A percentile compares a stretch with the other conserved stretches of the same genome.
Evolutionary conservation across 768 basidiomycete genomes (phyloP).

Genomic region (Guyanaporus albipodus): DNA sequence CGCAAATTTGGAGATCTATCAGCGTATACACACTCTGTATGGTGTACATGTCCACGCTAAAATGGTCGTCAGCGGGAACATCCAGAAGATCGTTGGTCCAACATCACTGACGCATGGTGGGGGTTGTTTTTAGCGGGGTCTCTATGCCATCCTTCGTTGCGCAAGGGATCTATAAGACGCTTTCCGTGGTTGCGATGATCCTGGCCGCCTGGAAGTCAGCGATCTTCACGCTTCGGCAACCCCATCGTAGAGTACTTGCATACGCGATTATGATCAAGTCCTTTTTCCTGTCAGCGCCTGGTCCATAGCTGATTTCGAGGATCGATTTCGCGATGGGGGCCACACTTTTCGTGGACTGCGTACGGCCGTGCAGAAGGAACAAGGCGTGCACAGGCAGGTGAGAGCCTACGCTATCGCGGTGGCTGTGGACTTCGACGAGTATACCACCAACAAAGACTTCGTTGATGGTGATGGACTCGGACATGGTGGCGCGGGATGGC

Average conservation of each 20-base stretch:
- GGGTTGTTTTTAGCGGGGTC: slow-evolving; percentile 23
- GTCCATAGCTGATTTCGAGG: slow-evolving; percentile 18
- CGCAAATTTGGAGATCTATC: not conserved
- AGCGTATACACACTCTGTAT: slow-evolving; percentile 26
- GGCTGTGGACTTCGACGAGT: slow-evolving; percentile 22
- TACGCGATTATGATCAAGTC: slow-evolving; percentile 28
- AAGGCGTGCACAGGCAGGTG: slow-evolving; percentile 24
- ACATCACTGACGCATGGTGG: slow-evolving; percentile 27
- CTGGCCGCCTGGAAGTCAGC: slow-evolving; percentile 10
- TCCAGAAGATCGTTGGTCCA: not conserved
- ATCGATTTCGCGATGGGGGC: slow-evolving; percentile 17
- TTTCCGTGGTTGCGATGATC: slow-evolving; percentile 32
- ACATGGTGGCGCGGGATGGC: slow-evolving; percentile 14
- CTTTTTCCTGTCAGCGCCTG: slow-evolving; percentile 11
- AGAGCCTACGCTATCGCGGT: slow-evolving; percentile 12
- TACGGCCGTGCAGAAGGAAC: slow-evolving; percentile 30
- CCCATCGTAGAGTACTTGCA: slow-evolving; percentile 16
- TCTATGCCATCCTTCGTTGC: slow-evolving; percentile 25
- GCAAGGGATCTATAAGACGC: slow-evolving; percentile 22
- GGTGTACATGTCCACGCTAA: slow-evolving; percentile 30
- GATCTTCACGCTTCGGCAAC: not conserved
- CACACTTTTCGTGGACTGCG: slow-evolving; percentile 9
- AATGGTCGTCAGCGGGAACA: slow-evolving; percentile 2
- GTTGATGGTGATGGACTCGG: slow-evolving; percentile 10
- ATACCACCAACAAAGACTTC: slow-evolving; percentile 26